Percentiles rank a stretch among this genome's conserved stretches.
phyloP scores from a whole-genome alignment of 768 basidiomycete species.

The Gautieria morchelliformis region DNA sequence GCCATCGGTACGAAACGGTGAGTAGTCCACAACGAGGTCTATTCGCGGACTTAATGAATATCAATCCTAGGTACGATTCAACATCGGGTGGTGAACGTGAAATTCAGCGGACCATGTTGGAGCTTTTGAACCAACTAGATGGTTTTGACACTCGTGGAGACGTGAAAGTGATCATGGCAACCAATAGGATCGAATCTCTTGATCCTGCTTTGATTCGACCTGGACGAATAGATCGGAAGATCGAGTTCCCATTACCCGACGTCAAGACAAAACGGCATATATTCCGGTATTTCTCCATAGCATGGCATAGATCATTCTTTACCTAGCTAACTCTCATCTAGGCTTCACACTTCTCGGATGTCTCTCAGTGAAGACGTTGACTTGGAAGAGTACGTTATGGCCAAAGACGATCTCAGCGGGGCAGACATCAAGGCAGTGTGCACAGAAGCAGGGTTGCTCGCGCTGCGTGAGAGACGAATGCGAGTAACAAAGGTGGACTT shows the following conservation, averaged over 20 bases:
- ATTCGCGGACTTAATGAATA: constrained; percentile 5
- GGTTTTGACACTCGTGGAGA: constrained; percentile 99
- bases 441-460: constrained; percentile 95
- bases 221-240: constrained; percentile 97
- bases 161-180: constrained; percentile 99
- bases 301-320: neutral
- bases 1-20: constrained; percentile 97
- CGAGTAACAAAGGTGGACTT: constrained; percentile 89
- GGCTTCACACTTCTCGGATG: constrained; percentile 93
- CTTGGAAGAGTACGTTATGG: constrained; percentile 89
- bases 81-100: constrained; percentile 98
- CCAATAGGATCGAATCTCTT: constrained; percentile 93
- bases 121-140: constrained; percentile 95
- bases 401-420: constrained; percentile 92
- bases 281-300: constrained; percentile 53
- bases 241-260: constrained; percentile 95
- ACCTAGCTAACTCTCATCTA: constrained; percentile 17
- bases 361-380: constrained; percentile 81
- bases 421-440: constrained; percentile 99
- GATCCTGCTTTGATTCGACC: constrained; percentile 98
- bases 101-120: constrained; percentile 98
- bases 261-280: constrained; percentile 99
- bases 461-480: constrained; percentile 91
- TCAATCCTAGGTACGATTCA: constrained; percentile 74
- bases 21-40: constrained; percentile 14